phyloP scores from a whole-genome alignment of 225 moss, liverwort and hornwort genomes.

The Sphagnum tenellum region DNA sequence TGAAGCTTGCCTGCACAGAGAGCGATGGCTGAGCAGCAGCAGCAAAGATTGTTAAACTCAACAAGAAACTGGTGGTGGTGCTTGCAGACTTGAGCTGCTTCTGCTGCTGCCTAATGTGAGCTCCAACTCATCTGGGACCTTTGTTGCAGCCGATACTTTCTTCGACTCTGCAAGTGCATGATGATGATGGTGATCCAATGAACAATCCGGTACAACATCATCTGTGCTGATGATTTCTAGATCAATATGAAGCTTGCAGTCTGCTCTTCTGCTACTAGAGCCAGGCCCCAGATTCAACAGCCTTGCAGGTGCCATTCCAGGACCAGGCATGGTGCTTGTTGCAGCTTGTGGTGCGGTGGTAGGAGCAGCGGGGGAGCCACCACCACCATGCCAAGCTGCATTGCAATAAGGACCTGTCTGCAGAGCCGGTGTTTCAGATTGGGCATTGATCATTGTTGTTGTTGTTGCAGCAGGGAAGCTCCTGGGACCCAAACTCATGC shows the following conservation, averaged over 20 bases:
- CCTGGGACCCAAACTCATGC: conserved; percentile 41
- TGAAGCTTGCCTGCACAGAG: too few relatives aligned
- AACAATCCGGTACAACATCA: conserved; percentile 18
- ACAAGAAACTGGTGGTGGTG: too few relatives aligned
- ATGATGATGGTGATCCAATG: conserved; percentile 53
- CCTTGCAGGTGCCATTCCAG: conserved; percentile 53
- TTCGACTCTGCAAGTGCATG: conserved; percentile 50
- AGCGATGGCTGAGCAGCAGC: too few relatives aligned
- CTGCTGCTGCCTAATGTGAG: conserved; percentile 49
- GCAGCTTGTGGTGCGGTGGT: conserved; percentile 29
- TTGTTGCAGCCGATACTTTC: conserved; percentile 18
- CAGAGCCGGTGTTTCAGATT: conserved; percentile 22
- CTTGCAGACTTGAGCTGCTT: conserved; percentile 21
- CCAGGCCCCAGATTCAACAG: conserved; percentile 18
- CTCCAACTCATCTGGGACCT: conserved; percentile 66
- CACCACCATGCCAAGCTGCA: conserved; percentile 22
- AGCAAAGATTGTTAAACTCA: too few relatives aligned
- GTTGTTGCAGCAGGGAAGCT: conserved; percentile 15
- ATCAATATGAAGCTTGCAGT: conserved; percentile 54
- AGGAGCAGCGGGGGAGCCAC: conserved; percentile 18
- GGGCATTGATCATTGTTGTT: conserved; percentile 11
- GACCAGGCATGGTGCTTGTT: conserved; percentile 27
- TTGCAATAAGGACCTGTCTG: conserved; percentile 44
- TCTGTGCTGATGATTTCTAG: conserved; percentile 34
- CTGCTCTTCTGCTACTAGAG: conserved; percentile 10